Evolutionary conservation across 768 basidiomycete species (phyloP).

Genomic region (Termitomyces sp.): DNA sequence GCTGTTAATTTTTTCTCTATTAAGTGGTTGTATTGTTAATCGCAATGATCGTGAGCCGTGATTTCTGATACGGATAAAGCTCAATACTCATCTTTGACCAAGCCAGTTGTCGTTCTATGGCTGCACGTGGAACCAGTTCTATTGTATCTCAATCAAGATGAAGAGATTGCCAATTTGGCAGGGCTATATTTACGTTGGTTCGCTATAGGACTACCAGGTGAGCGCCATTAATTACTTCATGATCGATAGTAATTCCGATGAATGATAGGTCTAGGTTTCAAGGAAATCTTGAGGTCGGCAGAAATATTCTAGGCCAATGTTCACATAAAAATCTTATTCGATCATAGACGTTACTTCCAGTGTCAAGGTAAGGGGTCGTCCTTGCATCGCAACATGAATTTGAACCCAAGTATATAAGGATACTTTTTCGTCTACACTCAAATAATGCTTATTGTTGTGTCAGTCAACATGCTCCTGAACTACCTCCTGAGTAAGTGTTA

Average conservation of each 20-base stretch:
- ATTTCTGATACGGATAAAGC: too few species aligned
- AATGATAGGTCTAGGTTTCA: conserved; percentile 40
- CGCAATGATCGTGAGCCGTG: too few species aligned
- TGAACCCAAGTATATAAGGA: background rate
- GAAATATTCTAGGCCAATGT: background rate
- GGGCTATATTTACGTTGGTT: conserved; percentile 6
- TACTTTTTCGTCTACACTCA: conserved; percentile 2
- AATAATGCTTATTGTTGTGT: conserved; percentile 53
- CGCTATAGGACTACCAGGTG: conserved; percentile 1
- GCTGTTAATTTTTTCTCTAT: too few species aligned
- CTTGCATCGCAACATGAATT: background rate
- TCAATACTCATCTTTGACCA: too few species aligned
- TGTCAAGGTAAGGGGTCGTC: conserved; percentile 54
- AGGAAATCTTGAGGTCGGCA: conserved; percentile 40
- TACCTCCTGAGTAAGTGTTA: conserved; percentile 61
- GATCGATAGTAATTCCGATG: background rate
- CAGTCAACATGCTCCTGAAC: conserved; percentile 79
- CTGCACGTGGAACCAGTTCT: background rate
- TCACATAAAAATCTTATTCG: background rate
- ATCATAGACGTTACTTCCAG: conserved; percentile 62
- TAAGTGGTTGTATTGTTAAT: too few species aligned
- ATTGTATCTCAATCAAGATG: conserved; percentile 1
- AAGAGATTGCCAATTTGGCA: background rate
- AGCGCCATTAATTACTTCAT: background rate
- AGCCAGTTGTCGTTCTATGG: conserved; percentile 5